Evolutionary conservation across 257 asterid genomes (phyloP).

Genomic region (Plantago elongata): DNA sequence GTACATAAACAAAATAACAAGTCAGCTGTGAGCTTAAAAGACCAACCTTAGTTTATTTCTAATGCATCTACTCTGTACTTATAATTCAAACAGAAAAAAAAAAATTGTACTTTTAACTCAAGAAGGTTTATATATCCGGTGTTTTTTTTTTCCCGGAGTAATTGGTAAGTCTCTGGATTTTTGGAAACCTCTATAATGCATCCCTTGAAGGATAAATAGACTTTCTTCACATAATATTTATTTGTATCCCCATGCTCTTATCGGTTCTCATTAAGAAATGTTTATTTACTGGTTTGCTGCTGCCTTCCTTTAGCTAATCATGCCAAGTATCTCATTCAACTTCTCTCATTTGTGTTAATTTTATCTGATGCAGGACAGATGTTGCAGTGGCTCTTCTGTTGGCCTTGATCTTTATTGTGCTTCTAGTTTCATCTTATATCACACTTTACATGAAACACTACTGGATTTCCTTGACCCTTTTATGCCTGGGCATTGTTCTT

Average conservation of each 20-base stretch:
- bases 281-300: neutral
- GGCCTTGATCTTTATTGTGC: slow-evolving; percentile 41
- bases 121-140: no score
- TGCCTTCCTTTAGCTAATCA: neutral
- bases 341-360: neutral
- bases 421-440: slow-evolving; percentile 51
- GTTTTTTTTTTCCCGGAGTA: no score
- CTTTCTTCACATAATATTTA: neutral
- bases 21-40: no score
- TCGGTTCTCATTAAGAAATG: neutral
- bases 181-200: no score
- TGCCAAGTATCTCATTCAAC: neutral
- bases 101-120: no score
- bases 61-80: no score
- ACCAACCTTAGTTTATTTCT: no score
- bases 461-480: slow-evolving; percentile 45
- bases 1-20: no score
- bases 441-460: slow-evolving; percentile 50
- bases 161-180: no score
- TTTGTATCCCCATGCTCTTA: neutral
- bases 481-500: slow-evolving; percentile 45
- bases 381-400: slow-evolving; percentile 50
- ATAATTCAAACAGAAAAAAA: no score
- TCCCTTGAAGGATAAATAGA: neutral
- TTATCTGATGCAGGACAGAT: slow-evolving; percentile 49